phyloP scores from a whole-genome alignment of 306 rosid genomes.

The Hippophae gyantsensis region DNA sequence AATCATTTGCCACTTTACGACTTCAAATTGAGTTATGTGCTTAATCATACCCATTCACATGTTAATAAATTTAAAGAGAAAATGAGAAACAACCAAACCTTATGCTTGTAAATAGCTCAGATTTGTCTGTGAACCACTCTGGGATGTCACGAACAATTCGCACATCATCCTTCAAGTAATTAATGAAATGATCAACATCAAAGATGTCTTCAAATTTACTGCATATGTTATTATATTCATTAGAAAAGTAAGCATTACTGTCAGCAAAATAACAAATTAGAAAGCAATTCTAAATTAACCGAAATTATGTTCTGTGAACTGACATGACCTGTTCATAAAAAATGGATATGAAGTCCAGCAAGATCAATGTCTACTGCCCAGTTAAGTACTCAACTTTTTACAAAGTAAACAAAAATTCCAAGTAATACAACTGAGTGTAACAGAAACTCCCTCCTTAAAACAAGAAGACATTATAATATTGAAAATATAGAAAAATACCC shows the following conservation, averaged over 20 bases:
- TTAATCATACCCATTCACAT: too few species aligned
- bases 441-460: not conserved
- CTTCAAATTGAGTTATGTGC: too few species aligned
- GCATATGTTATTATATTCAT: slow-evolving; percentile 25
- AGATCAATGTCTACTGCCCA: not conserved
- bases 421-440: not conserved
- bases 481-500: too few species aligned
- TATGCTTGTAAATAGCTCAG: slow-evolving; percentile 86
- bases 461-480: too few species aligned
- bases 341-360: not conserved
- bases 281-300: not conserved
- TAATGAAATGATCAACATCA: slow-evolving; percentile 96
- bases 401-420: not conserved
- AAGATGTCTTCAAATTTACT: slow-evolving; percentile 97
- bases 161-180: slow-evolving; percentile 86
- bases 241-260: slow-evolving; percentile 7
- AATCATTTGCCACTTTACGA: too few species aligned
- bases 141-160: slow-evolving; percentile 94
- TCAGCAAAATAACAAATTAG: slow-evolving; percentile 6
- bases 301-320: too few species aligned
- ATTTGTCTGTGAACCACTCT: slow-evolving; percentile 91
- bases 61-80: slow-evolving; percentile 6
- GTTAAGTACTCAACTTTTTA: not conserved
- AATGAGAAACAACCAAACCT: slow-evolving; percentile 39
- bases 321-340: too few species aligned